Base-by-base conservation (phyloP, 2,329 filamentous ascomycete genomes). In the Pestalotiopsis sp. region DNA sequence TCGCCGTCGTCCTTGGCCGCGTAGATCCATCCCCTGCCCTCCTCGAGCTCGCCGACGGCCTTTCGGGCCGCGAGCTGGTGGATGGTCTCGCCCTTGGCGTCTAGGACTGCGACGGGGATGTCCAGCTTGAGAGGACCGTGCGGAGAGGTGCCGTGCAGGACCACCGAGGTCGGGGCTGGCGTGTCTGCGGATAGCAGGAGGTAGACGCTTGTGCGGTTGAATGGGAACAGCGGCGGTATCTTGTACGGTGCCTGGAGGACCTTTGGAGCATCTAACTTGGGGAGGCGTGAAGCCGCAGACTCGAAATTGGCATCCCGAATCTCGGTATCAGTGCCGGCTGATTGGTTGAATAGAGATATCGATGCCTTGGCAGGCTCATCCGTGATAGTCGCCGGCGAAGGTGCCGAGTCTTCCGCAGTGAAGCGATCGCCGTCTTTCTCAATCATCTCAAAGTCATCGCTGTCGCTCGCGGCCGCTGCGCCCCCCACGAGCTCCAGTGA, bases 61-160 rank as follows among this genome's bases (percentile, higher is more conserved):
- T 91, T 92, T 67, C 88, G 88, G 0, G 90, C 91, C 0, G 91
- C 91, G 0, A 94, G 87, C 72, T 92, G 90, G 75, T 94, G 92
- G 57, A 93, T 87, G 0, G 86, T 91, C 65, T 87, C 79, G 2
- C 83, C 84, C 39, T 80, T 82, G 0, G 80, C 75, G 0, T 82
- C 72, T 0, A 88, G 77, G 2, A 82, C 73, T 2, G 86, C 83
- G 49, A 94, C 82, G 0, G 91, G 90, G 13, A 94, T 90, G 57
- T 88, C 85, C 4, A 93, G 84, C 66, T 88, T 83, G 0, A 94
- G 80, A 0, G 89, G 88, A 0, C 90, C 89, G 45, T 88, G 82
- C 0, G 77, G 70, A 3, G 85, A 90, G 0, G 82, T 89, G 0
- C 85, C 91, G 23, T 82, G 85, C 3, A 94, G 83, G 0, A 88